phyloP scores from a whole-genome alignment of 2,329 filamentous ascomycete species.

The Tolypocladium amazonense region DNA sequence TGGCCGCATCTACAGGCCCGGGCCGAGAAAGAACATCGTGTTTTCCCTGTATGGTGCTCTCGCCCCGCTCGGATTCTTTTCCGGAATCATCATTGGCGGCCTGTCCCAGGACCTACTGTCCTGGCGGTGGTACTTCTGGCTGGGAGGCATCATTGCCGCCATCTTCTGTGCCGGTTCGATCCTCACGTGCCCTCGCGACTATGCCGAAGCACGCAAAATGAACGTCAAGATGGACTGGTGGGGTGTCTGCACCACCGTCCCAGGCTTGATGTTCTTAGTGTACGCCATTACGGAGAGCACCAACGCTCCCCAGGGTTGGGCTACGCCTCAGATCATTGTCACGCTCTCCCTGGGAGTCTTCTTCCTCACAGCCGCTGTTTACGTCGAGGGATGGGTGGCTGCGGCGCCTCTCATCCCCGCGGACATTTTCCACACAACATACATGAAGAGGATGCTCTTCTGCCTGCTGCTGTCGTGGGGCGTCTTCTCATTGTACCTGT shows the following conservation, averaged over 20 bases:
- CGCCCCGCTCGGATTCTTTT: conserved; percentile 44
- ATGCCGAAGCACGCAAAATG: conserved; percentile 16
- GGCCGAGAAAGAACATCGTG: conserved; percentile 57
- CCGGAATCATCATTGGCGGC: conserved; percentile 56
- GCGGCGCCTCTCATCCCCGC: conserved; percentile 50
- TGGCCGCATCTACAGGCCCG: conserved; percentile 54
- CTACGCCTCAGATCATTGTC: conserved; percentile 51
- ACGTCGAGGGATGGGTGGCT: conserved; percentile 55
- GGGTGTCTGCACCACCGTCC: conserved; percentile 41
- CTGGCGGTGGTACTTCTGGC: conserved; percentile 62
- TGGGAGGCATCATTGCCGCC: conserved; percentile 35
- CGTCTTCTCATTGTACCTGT: conserved; percentile 50
- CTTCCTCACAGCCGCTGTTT: conserved; percentile 42
- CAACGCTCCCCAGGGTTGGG: conserved; percentile 51
- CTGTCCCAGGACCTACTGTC: conserved; percentile 44
- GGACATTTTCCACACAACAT: conserved; percentile 51
- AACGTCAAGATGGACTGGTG: conserved; percentile 48
- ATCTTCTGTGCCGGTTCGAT: conserved; percentile 38
- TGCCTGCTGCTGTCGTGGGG: conserved; percentile 40
- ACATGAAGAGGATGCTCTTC: conserved; percentile 46
- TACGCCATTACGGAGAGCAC: conserved; percentile 59
- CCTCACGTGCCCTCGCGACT: conserved; percentile 24
- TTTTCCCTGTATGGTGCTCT: conserved; percentile 46
- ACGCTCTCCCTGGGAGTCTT: conserved; percentile 46
- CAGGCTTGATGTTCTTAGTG: conserved; percentile 53